phyloP scores from a whole-genome alignment of 306 rosid genomes.

The Datisca glomerata region DNA sequence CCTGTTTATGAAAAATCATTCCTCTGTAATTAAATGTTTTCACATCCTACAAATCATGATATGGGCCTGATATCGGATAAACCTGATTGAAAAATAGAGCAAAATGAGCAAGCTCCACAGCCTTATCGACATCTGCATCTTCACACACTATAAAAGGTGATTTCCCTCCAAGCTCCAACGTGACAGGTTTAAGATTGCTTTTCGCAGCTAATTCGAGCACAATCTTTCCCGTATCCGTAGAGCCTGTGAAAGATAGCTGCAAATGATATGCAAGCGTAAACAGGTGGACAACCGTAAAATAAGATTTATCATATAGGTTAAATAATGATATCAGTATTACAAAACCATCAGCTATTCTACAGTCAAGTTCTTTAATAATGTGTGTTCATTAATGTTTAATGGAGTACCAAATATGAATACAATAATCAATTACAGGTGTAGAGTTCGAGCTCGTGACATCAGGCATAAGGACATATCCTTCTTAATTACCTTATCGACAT shows the following conservation, averaged over 20 bases:
- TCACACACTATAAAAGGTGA: constrained; percentile 85
- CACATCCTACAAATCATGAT: not conserved
- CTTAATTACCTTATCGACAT: constrained; percentile 77
- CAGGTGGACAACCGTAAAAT: not conserved
- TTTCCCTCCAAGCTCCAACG: constrained; percentile 94
- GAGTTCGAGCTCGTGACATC: not conserved
- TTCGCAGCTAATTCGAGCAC: constrained; percentile 67
- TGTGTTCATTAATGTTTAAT: too few relatives aligned
- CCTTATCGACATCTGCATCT: constrained; percentile 70
- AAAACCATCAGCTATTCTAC: not conserved
- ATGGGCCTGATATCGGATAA: constrained; percentile 9
- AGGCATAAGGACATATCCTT: not conserved
- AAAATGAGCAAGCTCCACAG: constrained; percentile 85
- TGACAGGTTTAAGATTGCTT: constrained; percentile 85
- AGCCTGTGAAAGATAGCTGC: constrained; percentile 89
- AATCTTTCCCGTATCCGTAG: constrained; percentile 62
- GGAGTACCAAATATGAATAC: not conserved
- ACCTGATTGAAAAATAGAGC: constrained; percentile 95
- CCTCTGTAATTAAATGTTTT: not conserved
- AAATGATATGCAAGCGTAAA: constrained; percentile 7
- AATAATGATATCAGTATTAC: not conserved
- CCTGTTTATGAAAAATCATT: constrained; percentile 27
- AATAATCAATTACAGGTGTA: too few relatives aligned
- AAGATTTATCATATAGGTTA: constrained; percentile 3
- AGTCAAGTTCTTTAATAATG: too few relatives aligned